Evolutionary conservation across 2,329 filamentous ascomycete genomes (phyloP), one percentile per base, ranked within the genome.

Genomic region (Fusarium sp.): DNA sequence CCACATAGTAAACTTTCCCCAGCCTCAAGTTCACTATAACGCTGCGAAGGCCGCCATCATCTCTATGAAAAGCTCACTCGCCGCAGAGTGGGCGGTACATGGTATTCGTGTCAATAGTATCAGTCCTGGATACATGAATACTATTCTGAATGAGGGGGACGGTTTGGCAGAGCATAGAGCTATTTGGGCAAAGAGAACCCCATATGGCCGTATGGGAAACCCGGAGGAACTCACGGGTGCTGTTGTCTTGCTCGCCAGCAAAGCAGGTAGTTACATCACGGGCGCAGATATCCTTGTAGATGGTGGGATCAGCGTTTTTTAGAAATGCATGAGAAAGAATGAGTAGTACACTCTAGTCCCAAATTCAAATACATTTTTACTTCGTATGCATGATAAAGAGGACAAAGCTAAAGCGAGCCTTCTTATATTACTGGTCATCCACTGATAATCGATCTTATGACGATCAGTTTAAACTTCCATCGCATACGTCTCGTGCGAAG

Each of bases 1-100:
- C 0, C 91, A 94, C 69, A 80, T 86, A 8, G 91, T 92, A 63
- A 94, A 94, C 75, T 94, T 86, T 76, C 92, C 92, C 0, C 92
- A 94, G 77, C 91, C 92, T 0, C 93, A 95, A 77, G 86, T 85
- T 2, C 88, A 90, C 1, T 95, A 95, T 77, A 95, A 95, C 72
- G 89, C 90, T 3, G 66, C 66, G 2, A 69, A 69, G 7, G 66
- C 66, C 1, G 64, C 66, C 2, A n/a, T 69, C 8, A 18, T 69
- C 5, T 69, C 66, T 0, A 50, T 69, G 32, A 69, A 69, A 38
- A 69, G 66, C 2, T 69, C 66, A 0, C 16, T 69, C 1, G 66
- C 66, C 15, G 66, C 64, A 6, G 64, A 69, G 44, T 69, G 66
- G 66, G 66, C 66, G 5, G 25, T 42, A 0, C 66, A 69, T 8